Percentiles rank a stretch among this genome's conserved stretches.
Evolutionary conservation across 164 flowering plant species (phyloP).

Genomic region (Liriodendron chinense): DNA sequence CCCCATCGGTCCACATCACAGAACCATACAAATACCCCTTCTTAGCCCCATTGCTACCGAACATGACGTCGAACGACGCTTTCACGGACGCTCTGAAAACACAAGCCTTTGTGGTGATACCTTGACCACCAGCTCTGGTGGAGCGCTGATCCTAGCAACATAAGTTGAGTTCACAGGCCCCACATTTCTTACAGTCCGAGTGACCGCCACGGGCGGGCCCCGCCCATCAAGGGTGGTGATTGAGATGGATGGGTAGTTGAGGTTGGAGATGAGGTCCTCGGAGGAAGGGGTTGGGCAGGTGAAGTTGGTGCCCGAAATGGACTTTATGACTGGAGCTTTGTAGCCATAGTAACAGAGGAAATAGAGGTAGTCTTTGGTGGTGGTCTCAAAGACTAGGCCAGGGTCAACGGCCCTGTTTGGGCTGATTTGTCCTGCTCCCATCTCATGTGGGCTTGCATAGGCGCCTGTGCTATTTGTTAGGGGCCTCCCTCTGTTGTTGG

Average conservation of each 20-base stretch:
- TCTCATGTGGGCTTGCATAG: conserved; percentile 59
- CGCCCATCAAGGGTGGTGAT: conserved; percentile 34
- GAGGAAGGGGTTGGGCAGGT: conserved; percentile 46
- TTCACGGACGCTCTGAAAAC: conserved; percentile 25
- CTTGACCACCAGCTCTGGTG: conserved; percentile 41
- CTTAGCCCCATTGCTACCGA: conserved; percentile 38
- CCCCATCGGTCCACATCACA: conserved; percentile 59
- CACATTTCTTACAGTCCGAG: conserved; percentile 61
- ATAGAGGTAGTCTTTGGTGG: conserved; percentile 41
- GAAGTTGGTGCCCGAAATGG: conserved; percentile 47
- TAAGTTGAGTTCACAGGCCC: conserved; percentile 53
- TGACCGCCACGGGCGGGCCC: conserved; percentile 18
- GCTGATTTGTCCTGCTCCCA: conserved; percentile 72
- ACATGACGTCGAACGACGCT: conserved; percentile 44
- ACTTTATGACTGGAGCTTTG: conserved; percentile 37
- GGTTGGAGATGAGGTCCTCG: conserved; percentile 49
- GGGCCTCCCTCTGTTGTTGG: conserved; percentile 49
- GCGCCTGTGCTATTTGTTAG: conserved; percentile 42
- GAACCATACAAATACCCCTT: conserved; percentile 63
- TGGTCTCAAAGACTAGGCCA: conserved; percentile 71
- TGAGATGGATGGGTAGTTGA: conserved; percentile 85
- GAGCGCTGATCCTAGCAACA: conserved; percentile 34
- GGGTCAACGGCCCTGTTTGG: conserved; percentile 67
- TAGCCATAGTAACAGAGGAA: conserved; percentile 74
- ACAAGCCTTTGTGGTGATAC: conserved; percentile 49